Base-by-base conservation (phyloP, 1,139 yeast species). In the Geotrichum restrictum region DNA sequence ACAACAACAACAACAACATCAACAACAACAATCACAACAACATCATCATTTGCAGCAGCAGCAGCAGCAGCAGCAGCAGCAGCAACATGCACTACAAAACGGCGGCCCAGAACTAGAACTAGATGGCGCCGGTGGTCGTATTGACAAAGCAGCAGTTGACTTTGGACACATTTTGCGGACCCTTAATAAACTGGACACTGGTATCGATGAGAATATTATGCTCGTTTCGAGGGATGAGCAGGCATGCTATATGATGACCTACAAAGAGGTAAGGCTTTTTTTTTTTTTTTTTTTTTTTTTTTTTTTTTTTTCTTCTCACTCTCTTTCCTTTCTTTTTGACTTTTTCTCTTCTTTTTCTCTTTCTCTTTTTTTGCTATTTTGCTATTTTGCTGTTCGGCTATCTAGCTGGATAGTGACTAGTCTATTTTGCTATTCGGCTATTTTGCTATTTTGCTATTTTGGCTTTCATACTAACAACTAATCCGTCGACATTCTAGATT, bases 141-240 rank as follows among this genome's bases (percentile, higher is more conserved):
- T 11, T 11, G 14, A 22, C 18, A 78, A 79, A 61, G 89, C 96
- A 1, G 80, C 83, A 2, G 73, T 88, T 54, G 97, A 93, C 68
- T 74, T 93, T 60, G 83, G 91, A 1, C 88, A 89, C 65, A 94
- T 91, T 3, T 73, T 94, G 59, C 74, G 80, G 49, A 80, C 85
- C 60, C 72, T 93, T 62, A 93, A 93, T 70, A 93, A 93, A 69
- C 74, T 93, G 57, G 99, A 94, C 67, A 95, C 94, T 11, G 98
- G 98, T 0, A 78, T 85, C 44, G 93, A 88, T 50, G 98, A 93
- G 67, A 82, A 80, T 62, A 70, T 93, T 29, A 73, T 89, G 65
- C 76, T 93, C 56, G 87, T 88, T 4, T 83, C 94, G 31, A 78
- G 85, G 16, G 96, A 91, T 66, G 96, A 89, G 65, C 82, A 82